Evolutionary conservation across 2,329 filamentous ascomycete species (phyloP).

Genomic region (Stachybotrys chlorohalonatus): DNA sequence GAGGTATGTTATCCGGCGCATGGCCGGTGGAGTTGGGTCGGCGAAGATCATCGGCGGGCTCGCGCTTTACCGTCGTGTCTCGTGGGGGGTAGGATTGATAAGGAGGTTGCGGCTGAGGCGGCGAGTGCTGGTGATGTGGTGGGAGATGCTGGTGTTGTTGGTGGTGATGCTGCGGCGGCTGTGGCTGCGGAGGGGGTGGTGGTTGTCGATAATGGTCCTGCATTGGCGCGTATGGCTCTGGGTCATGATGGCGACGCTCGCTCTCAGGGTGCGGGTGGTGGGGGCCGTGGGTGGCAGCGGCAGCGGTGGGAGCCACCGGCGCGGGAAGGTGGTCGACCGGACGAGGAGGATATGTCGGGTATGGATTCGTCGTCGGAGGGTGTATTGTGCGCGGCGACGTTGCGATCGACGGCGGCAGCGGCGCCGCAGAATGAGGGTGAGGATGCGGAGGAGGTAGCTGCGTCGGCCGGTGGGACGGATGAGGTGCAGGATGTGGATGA

Average conservation of each 20-base stretch:
- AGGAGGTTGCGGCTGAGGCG: conserved; percentile 33
- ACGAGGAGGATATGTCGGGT: conserved; percentile 30
- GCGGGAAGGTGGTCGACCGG: conserved; percentile 21
- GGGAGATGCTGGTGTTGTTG: conserved; percentile 8
- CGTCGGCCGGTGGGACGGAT: conserved; percentile 7
- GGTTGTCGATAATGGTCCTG: conserved; percentile 39
- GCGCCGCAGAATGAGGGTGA: conserved; percentile 18
- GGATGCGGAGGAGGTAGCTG: conserved; percentile 11
- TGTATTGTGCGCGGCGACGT: conserved; percentile 11
- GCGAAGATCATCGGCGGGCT: conserved; percentile 41
- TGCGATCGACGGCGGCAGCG: conserved; percentile 7
- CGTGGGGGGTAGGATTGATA: conserved; percentile 36
- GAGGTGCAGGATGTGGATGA: conserved; percentile 11
- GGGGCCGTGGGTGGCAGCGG: conserved; percentile 17
- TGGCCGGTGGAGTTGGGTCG: conserved; percentile 44
- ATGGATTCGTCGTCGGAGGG: conserved; percentile 25
- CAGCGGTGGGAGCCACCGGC: conserved; percentile 14
- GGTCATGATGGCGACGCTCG: conserved; percentile 49
- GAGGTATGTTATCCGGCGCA: conserved; percentile 23
- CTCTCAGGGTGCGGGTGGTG: conserved; percentile 27
- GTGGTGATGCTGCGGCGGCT: conserved; percentile 7
- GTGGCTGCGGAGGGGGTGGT: conserved; percentile 13
- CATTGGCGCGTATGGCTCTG: conserved; percentile 43
- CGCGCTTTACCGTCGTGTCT: conserved; percentile 48
- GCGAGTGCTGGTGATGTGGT: conserved; percentile 19